phyloP scores from a whole-genome alignment of 2,329 filamentous ascomycete genomes.

The Elsinoe australis region DNA sequence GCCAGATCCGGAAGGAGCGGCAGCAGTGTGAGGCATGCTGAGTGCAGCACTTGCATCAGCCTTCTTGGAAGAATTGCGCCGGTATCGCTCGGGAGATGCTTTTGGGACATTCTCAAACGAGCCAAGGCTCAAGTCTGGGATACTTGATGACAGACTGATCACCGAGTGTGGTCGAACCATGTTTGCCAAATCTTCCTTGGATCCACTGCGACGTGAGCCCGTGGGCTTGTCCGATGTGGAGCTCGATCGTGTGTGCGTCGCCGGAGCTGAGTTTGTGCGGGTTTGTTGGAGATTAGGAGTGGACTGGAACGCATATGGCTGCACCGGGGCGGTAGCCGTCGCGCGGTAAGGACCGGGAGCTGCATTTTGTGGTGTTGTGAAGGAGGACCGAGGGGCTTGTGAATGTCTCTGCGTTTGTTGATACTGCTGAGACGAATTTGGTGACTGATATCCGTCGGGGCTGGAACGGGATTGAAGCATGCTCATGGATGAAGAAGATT shows the following conservation, averaged over 20 bases:
- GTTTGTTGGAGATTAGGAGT: slow-evolving; percentile 49
- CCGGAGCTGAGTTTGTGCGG: slow-evolving; percentile 48
- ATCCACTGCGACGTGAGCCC: slow-evolving; percentile 17
- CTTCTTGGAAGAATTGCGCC: slow-evolving; percentile 54
- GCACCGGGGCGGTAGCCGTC: slow-evolving; percentile 38
- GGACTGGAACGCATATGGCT: slow-evolving; percentile 44
- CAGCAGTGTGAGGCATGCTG: slow-evolving; percentile 23
- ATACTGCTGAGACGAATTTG: slow-evolving; percentile 1
- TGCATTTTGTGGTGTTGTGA: slow-evolving; percentile 14
- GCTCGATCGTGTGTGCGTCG: slow-evolving; percentile 38
- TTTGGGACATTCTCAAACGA: slow-evolving; percentile 54
- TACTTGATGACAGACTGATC: slow-evolving; percentile 44
- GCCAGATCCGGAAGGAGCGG: slow-evolving; percentile 45
- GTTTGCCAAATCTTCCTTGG: slow-evolving; percentile 32
- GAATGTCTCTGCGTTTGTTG: slow-evolving; percentile 20
- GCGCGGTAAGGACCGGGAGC: slow-evolving; percentile 33
- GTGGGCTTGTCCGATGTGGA: slow-evolving; percentile 42
- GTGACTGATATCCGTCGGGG: slow-evolving; percentile 6
- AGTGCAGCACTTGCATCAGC: slow-evolving; percentile 42
- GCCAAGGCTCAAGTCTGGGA: slow-evolving; percentile 50
- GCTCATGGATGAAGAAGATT: slow-evolving; percentile 41
- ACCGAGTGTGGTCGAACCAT: slow-evolving; percentile 30
- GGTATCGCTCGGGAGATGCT: slow-evolving; percentile 73
- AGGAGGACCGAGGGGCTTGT: slow-evolving; percentile 13
- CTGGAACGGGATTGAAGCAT: slow-evolving; percentile 38